These are phyloP conservation scores for Penicillium sp. DNA, from an alignment of 2,329 filamentous ascomycete species.

Conservation along the genomic window DNA sequence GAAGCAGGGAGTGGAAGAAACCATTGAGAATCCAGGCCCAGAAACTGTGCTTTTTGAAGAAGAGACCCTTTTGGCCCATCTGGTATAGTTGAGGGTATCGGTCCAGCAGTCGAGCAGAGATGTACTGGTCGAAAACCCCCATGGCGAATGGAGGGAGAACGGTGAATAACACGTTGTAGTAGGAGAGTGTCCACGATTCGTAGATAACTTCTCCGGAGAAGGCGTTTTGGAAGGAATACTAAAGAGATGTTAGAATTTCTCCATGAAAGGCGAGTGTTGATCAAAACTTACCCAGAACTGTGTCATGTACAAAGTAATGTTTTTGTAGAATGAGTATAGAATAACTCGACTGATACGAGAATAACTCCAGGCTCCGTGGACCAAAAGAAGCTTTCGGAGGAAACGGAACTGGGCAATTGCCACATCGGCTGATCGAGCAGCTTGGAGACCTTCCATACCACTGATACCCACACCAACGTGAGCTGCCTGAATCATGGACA, in stretches of 20 bases:
- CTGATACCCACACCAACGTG: slow-evolving; percentile 98
- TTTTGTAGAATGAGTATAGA: slow-evolving; percentile 99
- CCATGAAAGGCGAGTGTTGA: neutral
- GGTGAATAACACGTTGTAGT: slow-evolving; percentile 99
- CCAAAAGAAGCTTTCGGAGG: slow-evolving; percentile 87
- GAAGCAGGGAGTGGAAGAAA: slow-evolving; percentile 89
- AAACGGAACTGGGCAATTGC: slow-evolving; percentile 95
- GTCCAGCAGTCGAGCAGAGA: slow-evolving; percentile 89
- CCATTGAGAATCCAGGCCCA: slow-evolving; percentile 90
- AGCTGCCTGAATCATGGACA: slow-evolving; percentile 99
- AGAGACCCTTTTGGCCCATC: slow-evolving; percentile 86
- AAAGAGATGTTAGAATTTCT: slow-evolving; percentile 28
- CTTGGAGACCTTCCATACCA: slow-evolving; percentile 94
- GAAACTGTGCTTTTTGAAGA: slow-evolving; percentile 92
- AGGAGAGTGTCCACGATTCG: slow-evolving; percentile 98
- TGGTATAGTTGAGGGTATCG: slow-evolving; percentile 95
- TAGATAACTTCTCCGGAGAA: slow-evolving; percentile 98
- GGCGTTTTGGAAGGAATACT: slow-evolving; percentile 97
- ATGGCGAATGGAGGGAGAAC: slow-evolving; percentile 89
- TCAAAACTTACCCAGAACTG: slow-evolving; percentile 83
- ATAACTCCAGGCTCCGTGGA: slow-evolving; percentile 97
- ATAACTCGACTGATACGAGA: slow-evolving; percentile 97
- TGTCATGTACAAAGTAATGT: slow-evolving; percentile 97
- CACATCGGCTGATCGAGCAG: slow-evolving; percentile 91
- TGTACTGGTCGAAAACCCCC: slow-evolving; percentile 96